Conservation (phyloP, 495 filamentous ascomycete genomes). For the Lasiosphaeria miniovina region DNA sequence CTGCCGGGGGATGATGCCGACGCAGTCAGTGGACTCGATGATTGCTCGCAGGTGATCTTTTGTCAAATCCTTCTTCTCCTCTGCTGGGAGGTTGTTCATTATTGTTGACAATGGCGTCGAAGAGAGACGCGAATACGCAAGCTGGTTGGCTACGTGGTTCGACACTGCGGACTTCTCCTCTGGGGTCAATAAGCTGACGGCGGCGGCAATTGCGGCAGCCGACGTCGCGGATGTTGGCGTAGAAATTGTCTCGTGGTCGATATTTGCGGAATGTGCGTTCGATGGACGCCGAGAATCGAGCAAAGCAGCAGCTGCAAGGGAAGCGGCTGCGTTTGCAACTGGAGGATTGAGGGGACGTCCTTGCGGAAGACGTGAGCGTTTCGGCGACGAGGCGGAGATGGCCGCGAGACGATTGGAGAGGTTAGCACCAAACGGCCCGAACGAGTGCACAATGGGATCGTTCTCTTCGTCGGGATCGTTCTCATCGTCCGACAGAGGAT, state of each 20-base stretch:
- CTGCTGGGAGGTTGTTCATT: constrained; percentile 74
- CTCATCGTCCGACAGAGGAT: constrained; percentile 57
- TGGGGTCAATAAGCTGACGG: constrained; percentile 34
- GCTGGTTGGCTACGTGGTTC: constrained; percentile 89
- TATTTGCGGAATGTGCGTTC: constrained; percentile 7
- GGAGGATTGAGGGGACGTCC: not conserved
- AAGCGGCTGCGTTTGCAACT: not conserved
- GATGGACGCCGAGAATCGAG: constrained; percentile 12
- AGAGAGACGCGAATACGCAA: constrained; percentile 94
- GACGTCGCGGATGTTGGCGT: constrained; percentile 11
- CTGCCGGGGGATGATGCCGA: constrained; percentile 83
- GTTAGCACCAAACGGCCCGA: constrained; percentile 83
- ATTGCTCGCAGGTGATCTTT: constrained; percentile 63
- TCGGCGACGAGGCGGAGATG: constrained; percentile 60
- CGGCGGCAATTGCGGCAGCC: constrained; percentile 12
- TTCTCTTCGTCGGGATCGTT: constrained; percentile 89
- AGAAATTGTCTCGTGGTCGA: not conserved
- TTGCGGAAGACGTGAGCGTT: constrained; percentile 6
- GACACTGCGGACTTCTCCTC: constrained; percentile 41
- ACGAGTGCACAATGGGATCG: constrained; percentile 84
- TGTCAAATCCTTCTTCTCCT: constrained; percentile 54
- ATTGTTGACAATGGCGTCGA: constrained; percentile 88
- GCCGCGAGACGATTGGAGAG: constrained; percentile 74
- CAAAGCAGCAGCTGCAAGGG: constrained; percentile 2
- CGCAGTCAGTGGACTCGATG: constrained; percentile 67